Evolutionary conservation across 2,329 filamentous ascomycete species (phyloP).

Genomic region (Trichophyton schoenleinii): DNA sequence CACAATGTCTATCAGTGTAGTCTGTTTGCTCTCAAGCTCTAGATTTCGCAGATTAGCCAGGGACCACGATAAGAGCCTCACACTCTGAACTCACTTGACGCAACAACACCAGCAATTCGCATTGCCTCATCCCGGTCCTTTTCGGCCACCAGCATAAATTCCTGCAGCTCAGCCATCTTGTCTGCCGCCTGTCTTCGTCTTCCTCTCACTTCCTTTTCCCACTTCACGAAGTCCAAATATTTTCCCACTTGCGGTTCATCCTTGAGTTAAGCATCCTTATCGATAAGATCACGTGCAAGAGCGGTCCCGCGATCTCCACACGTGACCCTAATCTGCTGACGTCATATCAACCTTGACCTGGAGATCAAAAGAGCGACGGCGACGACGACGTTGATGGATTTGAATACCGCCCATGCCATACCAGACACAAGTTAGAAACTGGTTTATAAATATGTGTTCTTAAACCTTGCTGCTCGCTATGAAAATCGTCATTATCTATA

Average conservation of each 20-base stretch:
- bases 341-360: not conserved
- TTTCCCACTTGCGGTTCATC: not conserved
- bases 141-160: slow-evolving; percentile 37
- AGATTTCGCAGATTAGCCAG: slow-evolving; percentile 14
- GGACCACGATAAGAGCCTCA: not conserved
- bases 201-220: not conserved
- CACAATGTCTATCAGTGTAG: slow-evolving; percentile 50
- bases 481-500: not conserved
- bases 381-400: not conserved
- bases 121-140: slow-evolving; percentile 35
- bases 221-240: not conserved
- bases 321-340: not conserved
- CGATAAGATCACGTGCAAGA: not conserved
- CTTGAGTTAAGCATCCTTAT: not conserved
- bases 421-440: not conserved
- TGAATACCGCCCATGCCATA: not conserved
- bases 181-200: not conserved
- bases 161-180: slow-evolving; percentile 38
- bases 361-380: not conserved
- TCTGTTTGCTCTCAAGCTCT: slow-evolving; percentile 48
- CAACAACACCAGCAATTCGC: slow-evolving; percentile 32
- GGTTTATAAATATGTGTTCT: not conserved
- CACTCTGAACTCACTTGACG: slow-evolving; percentile 27
- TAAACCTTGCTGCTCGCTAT: not conserved
- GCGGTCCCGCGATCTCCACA: not conserved